Evolutionary conservation across 768 basidiomycete species (phyloP), one percentile per base, ranked within the genome.

Genomic region (Vishniacozyma victoriae): DNA sequence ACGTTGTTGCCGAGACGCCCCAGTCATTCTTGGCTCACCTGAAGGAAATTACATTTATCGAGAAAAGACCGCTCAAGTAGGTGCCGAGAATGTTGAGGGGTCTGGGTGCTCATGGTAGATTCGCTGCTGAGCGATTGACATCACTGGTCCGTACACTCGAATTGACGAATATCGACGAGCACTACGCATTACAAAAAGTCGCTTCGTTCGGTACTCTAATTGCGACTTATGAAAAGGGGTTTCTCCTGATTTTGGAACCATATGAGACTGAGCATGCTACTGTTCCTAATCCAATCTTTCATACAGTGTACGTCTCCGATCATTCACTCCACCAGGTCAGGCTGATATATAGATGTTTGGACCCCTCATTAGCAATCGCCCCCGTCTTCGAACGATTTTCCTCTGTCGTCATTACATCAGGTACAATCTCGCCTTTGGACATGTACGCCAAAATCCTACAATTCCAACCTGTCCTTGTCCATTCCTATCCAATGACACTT

Each of bases 381-480:
- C 95, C 95, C 0, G 87, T 99, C 15, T 96, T 99, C 68, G 95
- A 99, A 66, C 86, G 91, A 24, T 99, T 97, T 70, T 92, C 88
- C 69, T 89, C 86, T 53, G 95, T 99, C 18, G 90, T 99, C 55
- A 99, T 99, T 70, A 99, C 95, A 0, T 96, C 91, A 3, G 95
- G 95, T 60, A 99, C 95, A 11, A 90, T 99, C 60, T 96, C 92
- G 1, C 95, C 95, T 2, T 74, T 99, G 49, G 95, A 99, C 73
- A 99, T 99, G 95, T 99, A 99, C 72, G 95, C 95, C 12, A 99
- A 97, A 74, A 99, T 99, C 87, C 78, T 99, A 24, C 89, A 91
- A 59, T 99, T 99, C 72, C 88, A 87, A 15, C 92, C 95, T 2
- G 91, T 93, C 16, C 87, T 96, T 5, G 87, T 91, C 74, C 92